Evolutionary conservation across 148 eudicot species (phyloP), one percentile per base, ranked within the genome.

Genomic region (Polygonum maritimum): DNA sequence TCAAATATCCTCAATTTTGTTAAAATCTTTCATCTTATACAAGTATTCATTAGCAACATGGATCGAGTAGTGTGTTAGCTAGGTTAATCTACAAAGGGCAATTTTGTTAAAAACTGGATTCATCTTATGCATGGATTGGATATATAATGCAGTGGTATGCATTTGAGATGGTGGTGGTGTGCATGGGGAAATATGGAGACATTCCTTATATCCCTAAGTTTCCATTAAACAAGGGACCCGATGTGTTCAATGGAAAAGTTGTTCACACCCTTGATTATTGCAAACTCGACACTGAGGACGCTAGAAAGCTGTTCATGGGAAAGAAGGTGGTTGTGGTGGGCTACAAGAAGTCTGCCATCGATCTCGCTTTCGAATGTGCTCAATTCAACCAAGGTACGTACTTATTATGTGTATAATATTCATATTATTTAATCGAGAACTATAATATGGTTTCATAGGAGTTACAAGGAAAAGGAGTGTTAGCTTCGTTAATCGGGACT

Each of bases 341-440:
- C 38, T 92, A 89, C 84, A 92, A 90, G 80, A 95, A 95, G 86
- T 92, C 98, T 2, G 98, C 90, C 15, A 92, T 95, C 58, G 98
- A 95, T 81, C 82, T 95, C 15, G 98, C 98, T 71, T 83, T 87
- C 22, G 98, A 95, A 85, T 95, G 98, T 81, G 98, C 98, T 14
- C 75, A 87, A 81, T 91, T 91, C 38, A 94, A 94, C 73, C 90
- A 94, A 81, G 98, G 98, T 94, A 82, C 48, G 58, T 12, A 45
- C 9, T 31, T 7, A 52, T 12, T 49, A 49, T 9, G 13, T 58
- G 3, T 10, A 4, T 10, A 60, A 31, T 10, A 60, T 26, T 1
- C 38, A 31, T 60, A 2, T 60, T 0, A 3, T 0, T 13, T 15
- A 35, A 16, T 14, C 71, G 4, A 35, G 4, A 35, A 3, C 44